These are phyloP conservation scores for Cystofilobasidium bisporidii DNA, from an alignment of 768 basidiomycete species.

Conservation along the genomic window DNA sequence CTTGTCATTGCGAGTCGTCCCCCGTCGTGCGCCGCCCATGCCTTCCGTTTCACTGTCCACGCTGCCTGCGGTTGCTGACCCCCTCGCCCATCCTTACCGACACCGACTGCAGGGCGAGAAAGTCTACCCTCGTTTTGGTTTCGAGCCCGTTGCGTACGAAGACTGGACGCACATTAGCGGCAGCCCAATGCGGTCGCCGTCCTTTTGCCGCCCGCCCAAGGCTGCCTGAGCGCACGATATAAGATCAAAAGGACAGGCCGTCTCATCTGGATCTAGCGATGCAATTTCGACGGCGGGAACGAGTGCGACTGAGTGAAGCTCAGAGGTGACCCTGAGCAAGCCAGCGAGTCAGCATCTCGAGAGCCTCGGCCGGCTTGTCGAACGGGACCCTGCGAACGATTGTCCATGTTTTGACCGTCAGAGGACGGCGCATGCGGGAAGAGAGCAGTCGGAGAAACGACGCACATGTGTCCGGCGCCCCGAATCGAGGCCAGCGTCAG, in stretches of 20 bases:
- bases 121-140: neutral
- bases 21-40: neutral
- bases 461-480: constrained; percentile 22
- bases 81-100: neutral
- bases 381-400: constrained; percentile 47
- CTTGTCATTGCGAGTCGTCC: constrained; percentile 6
- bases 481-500: constrained; percentile 16
- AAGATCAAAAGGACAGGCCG: too few species aligned
- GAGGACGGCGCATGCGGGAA: neutral
- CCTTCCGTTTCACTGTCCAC: neutral
- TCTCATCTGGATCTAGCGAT: neutral
- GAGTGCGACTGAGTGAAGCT: too few species aligned
- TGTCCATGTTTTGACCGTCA: too few species aligned
- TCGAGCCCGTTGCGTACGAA: neutral
- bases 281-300: too few species aligned
- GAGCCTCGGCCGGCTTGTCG: constrained; percentile 53
- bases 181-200: neutral
- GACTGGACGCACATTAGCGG: neutral
- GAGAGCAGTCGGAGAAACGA: neutral
- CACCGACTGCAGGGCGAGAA: neutral
- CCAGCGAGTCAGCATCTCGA: constrained; percentile 43
- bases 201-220: neutral
- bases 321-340: neutral
- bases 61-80: neutral
- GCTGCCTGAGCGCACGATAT: too few species aligned